These are phyloP conservation scores for Xylariaceae sp. DNA, from an alignment of 2,329 filamentous ascomycete genomes.

Conservation along the genomic window DNA sequence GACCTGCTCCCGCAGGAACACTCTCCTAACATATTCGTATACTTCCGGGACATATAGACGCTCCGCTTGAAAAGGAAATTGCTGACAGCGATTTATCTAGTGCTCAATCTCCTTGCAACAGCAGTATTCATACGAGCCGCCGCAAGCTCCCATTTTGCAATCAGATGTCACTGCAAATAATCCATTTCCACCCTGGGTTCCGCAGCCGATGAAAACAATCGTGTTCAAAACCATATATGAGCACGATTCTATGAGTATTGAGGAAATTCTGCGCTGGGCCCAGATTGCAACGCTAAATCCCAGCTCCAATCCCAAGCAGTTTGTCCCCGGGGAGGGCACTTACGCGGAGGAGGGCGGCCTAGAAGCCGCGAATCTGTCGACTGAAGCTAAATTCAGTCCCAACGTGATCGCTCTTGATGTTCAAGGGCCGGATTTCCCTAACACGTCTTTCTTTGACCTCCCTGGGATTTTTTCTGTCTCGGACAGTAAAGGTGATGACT, in stretches of 20 bases:
- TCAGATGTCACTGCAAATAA: slow-evolving; percentile 43
- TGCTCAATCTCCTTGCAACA: slow-evolving; percentile 62
- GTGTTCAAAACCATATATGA: slow-evolving; percentile 60
- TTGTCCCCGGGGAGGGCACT: slow-evolving; percentile 45
- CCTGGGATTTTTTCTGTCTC: slow-evolving; percentile 73
- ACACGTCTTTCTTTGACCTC: slow-evolving; percentile 75
- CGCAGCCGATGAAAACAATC: slow-evolving; percentile 42
- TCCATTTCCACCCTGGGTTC: slow-evolving; percentile 60
- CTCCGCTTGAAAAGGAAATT: neutral
- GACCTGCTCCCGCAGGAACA: neutral
- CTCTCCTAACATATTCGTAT: neutral
- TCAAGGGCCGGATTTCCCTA: slow-evolving; percentile 60
- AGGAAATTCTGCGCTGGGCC: slow-evolving; percentile 63
- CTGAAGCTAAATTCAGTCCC: slow-evolving; percentile 67
- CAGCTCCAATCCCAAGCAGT: slow-evolving; percentile 45
- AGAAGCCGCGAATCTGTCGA: slow-evolving; percentile 38
- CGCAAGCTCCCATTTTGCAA: slow-evolving; percentile 34
- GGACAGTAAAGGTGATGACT: slow-evolving; percentile 55
- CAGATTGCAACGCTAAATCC: slow-evolving; percentile 73
- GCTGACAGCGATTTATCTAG: neutral
- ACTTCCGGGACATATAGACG: neutral
- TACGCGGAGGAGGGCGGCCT: slow-evolving; percentile 36
- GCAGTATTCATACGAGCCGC: slow-evolving; percentile 52
- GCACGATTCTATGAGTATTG: slow-evolving; percentile 51
- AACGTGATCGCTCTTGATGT: slow-evolving; percentile 74